These are phyloP conservation scores for Kwoniella sp. DNA, from an alignment of 768 basidiomycete species.

Conservation along the genomic window DNA sequence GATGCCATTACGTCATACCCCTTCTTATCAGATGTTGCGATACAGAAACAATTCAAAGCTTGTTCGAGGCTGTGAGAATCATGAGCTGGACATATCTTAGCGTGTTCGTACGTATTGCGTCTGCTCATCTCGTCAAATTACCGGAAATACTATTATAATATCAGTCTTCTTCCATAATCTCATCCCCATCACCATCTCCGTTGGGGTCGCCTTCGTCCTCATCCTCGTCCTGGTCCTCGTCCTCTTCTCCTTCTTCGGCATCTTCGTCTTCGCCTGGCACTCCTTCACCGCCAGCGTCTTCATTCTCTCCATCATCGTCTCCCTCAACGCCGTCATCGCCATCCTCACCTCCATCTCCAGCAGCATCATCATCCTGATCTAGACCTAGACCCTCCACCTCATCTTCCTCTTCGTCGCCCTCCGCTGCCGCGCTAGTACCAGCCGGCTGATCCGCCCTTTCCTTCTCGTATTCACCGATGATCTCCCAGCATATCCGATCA, in stretches of 20 bases:
- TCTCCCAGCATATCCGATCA: slow-evolving; percentile 48
- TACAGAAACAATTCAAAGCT: too few species aligned
- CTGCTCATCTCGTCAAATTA: too few species aligned
- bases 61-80: too few species aligned
- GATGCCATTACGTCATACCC: neutral
- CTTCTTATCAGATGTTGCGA: neutral
- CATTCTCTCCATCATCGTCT: neutral
- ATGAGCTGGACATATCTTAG: too few species aligned
- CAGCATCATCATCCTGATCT: neutral
- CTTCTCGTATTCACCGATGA: slow-evolving; percentile 31
- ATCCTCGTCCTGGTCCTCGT: neutral
- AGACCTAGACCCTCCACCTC: neutral
- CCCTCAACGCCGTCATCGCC: neutral
- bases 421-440: neutral
- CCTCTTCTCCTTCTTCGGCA: neutral
- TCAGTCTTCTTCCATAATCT: neutral
- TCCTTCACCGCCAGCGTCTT: neutral
- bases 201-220: too few species aligned
- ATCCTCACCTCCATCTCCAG: neutral
- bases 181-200: neutral
- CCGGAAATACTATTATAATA: too few species aligned
- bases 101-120: too few species aligned
- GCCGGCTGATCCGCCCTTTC: neutral
- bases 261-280: neutral
- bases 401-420: slow-evolving; percentile 10